Percentiles rank a stretch among this genome's conserved stretches.
phyloP scores from a whole-genome alignment of 2,329 filamentous ascomycete species.

The Pestalotiopsis sp. region DNA sequence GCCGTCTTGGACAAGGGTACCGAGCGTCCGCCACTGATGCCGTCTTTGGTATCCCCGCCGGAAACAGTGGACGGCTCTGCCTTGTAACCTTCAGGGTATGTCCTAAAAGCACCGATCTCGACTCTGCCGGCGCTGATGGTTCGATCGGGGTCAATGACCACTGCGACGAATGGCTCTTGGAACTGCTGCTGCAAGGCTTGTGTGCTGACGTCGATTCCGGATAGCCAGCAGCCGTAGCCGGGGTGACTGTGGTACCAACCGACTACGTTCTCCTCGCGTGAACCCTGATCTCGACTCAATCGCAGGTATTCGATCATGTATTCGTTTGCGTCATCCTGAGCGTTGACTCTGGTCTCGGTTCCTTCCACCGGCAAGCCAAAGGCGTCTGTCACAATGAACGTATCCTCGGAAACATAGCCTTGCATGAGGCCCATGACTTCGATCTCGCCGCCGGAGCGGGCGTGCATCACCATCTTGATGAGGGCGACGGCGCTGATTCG shows the following conservation, averaged over 20 bases:
- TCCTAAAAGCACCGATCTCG: conserved; percentile 95
- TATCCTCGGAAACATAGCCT: conserved; percentile 82
- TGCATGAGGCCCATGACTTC: conserved; percentile 99
- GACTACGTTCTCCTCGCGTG: conserved; percentile 83
- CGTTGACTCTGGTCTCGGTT: conserved; percentile 97
- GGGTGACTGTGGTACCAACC: conserved; percentile 99
- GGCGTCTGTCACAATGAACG: conserved; percentile 90
- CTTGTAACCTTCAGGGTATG: conserved; percentile 77
- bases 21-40: conserved; percentile 64
- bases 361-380: conserved; percentile 94
- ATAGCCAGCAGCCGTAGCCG: conserved; percentile 97
- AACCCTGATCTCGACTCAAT: conserved; percentile 71
- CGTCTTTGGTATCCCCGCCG: conserved; percentile 9
- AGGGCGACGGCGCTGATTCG: conserved; percentile 92
- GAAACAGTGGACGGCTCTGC: conserved; percentile 31
- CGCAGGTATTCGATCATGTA: conserved; percentile 90
- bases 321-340: conserved; percentile 93
- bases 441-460: conserved; percentile 86
- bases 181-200: conserved; percentile 83
- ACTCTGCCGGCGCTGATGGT: conserved; percentile 95
- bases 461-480: conserved; percentile 99
- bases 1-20: conserved; percentile 93
- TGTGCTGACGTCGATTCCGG: conserved; percentile 91
- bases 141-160: conserved; percentile 94
- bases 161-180: conserved; percentile 89